Evolutionary conservation across 495 filamentous ascomycete genomes (phyloP), one percentile per base, ranked within the genome.

Genomic region (Aspergillus leporis): DNA sequence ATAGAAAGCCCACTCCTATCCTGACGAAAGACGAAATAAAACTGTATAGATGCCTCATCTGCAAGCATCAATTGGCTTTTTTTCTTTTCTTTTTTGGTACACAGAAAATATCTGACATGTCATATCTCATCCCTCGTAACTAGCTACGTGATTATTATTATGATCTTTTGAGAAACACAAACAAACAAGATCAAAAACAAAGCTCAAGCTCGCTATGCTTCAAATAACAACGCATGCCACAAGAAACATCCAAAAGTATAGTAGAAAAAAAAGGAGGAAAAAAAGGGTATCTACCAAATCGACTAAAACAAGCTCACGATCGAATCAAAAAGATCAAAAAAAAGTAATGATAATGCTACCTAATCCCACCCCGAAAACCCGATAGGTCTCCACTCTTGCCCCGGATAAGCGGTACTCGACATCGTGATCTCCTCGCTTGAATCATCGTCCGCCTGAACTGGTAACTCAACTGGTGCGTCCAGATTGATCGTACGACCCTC

Each of bases 331-430:
- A 41, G 3, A 38, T 38, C 31, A 36, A 14, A 10, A 51, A 30
- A 53, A 30, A 70, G 53, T 61, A 68, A 53, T 14, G 34, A 36
- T 2, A 36, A 10, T 36, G 13, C 34, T 36, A 36, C 34, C 10
- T 62, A 53, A n/a, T 69, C 61, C 66, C 65, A 71, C 34, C 63
- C 57, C 10, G 49, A 60, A 56, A 63, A 72, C 19, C 71, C 71
- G 40, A 69, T 62, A 22, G 90, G 89, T 68, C 84, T 85, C 90
- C 90, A 93, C 72, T 91, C 90, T 76, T 92, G 89, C 1, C 90
- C 90, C 3, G 90, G 90, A 66, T 91, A 93, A 28, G 86, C 84
- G 12, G 90, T 92, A 8, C 88, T 86, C 43, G 80, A 88, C 90
- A 93, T 93, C 32, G 81, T 68, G 36, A 82, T 77, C 45, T 78